phyloP scores from a whole-genome alignment of 1,139 yeast genomes.

The Hyphopichia fennica region DNA sequence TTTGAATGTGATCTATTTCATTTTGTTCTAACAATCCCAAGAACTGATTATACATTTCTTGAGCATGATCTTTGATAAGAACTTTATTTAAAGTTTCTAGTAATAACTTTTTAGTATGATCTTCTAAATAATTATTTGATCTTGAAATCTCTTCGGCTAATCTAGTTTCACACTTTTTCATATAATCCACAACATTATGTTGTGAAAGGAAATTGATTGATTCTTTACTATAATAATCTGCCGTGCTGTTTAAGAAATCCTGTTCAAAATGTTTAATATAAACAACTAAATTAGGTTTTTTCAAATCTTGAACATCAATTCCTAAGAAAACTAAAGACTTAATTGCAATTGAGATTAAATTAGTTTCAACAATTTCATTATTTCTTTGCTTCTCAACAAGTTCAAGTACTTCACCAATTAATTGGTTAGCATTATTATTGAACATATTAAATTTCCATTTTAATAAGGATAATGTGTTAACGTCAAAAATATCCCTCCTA shows the following conservation, averaged over 20 bases:
- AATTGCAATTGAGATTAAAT: slow-evolving; percentile 70
- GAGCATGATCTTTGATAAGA: slow-evolving; percentile 77
- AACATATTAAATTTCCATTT: slow-evolving; percentile 90
- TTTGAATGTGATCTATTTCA: slow-evolving; percentile 72
- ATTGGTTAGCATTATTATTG: slow-evolving; percentile 55
- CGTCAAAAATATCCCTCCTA: slow-evolving; percentile 86
- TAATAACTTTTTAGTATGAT: slow-evolving; percentile 77
- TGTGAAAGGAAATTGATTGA: slow-evolving; percentile 63
- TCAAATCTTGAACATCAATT: slow-evolving; percentile 77
- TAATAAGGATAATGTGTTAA: slow-evolving; percentile 79
- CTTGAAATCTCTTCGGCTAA: slow-evolving; percentile 80
- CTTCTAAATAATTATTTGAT: slow-evolving; percentile 79
- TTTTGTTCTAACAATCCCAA: slow-evolving; percentile 70
- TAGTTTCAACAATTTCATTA: slow-evolving; percentile 72
- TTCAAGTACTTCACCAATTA: slow-evolving; percentile 71
- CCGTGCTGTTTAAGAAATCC: slow-evolving; percentile 72
- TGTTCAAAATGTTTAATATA: slow-evolving; percentile 79
- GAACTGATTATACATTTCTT: slow-evolving; percentile 76
- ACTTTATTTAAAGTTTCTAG: slow-evolving; percentile 75
- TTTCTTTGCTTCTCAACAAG: slow-evolving; percentile 78
- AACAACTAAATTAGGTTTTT: slow-evolving; percentile 79
- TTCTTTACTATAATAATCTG: slow-evolving; percentile 70
- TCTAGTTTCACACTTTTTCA: slow-evolving; percentile 81
- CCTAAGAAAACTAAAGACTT: slow-evolving; percentile 80
- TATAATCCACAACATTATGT: slow-evolving; percentile 87